These are phyloP conservation scores for Penicillium sp. DNA, from an alignment of 2,329 filamentous ascomycete species.

Conservation along the genomic window DNA sequence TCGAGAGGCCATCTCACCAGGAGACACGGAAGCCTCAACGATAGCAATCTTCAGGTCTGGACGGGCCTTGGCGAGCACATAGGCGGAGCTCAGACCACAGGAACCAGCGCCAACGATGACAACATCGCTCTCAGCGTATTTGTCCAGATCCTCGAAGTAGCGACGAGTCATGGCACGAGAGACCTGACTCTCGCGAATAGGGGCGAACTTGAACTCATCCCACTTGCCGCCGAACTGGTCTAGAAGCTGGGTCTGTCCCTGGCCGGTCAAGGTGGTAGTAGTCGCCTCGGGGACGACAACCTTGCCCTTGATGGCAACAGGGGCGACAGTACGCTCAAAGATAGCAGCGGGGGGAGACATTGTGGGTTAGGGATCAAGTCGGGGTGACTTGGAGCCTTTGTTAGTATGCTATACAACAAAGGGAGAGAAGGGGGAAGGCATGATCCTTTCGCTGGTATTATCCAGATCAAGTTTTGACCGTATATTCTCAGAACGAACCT, in stretches of 20 bases:
- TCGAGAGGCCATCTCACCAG: conserved; percentile 46
- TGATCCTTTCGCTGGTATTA: conserved; percentile 99
- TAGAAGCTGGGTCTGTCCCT: conserved; percentile 55
- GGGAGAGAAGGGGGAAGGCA: conserved; percentile 62
- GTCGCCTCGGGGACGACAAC: conserved; percentile 49
- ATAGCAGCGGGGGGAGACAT: conserved; percentile 80
- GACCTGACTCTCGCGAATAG: conserved; percentile 89
- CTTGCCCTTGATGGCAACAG: conserved; percentile 43
- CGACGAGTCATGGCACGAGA: conserved; percentile 90
- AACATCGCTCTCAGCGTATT: conserved; percentile 87
- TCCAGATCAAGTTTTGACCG: conserved; percentile 96
- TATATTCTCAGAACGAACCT: conserved; percentile 70
- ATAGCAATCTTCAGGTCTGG: conserved; percentile 91
- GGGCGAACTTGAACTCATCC: conserved; percentile 77
- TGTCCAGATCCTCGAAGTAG: conserved; percentile 88
- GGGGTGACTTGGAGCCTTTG: conserved; percentile 25
- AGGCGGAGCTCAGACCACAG: conserved; percentile 81
- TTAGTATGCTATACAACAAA: conserved; percentile 39
- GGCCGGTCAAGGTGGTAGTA: conserved; percentile 33
- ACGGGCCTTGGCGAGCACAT: conserved; percentile 76
- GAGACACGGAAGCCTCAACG: conserved; percentile 82
- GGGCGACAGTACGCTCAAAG: conserved; percentile 50
- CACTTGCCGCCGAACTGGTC: conserved; percentile 72
- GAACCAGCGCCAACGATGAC: conserved; percentile 91
- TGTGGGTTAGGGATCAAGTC: conserved; percentile 42